Percentiles rank a stretch among this genome's conserved stretches.
Evolutionary conservation across 352 stramenopile genomes (phyloP).

Genomic region (Phytophthora chlamydospora): DNA sequence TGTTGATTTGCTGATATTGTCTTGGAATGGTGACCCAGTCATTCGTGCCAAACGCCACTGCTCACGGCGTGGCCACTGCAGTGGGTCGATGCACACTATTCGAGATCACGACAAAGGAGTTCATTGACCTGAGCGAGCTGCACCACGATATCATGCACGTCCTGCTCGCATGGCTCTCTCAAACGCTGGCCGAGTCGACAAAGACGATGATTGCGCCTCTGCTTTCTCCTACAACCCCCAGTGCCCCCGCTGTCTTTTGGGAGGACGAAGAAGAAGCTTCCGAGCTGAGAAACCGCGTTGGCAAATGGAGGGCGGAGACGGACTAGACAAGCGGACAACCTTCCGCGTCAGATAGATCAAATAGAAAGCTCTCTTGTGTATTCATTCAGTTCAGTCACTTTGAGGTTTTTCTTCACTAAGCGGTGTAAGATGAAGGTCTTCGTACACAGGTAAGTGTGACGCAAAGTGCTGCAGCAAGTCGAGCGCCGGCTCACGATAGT

Average conservation of each 20-base stretch:
- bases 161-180: slow-evolving; percentile 77
- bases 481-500: slow-evolving; percentile 35
- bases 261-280: slow-evolving; percentile 44
- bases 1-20: not conserved
- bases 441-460: slow-evolving; percentile 57
- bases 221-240: slow-evolving; percentile 44
- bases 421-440: slow-evolving; percentile 58
- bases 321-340: slow-evolving; percentile 33
- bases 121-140: slow-evolving; percentile 79
- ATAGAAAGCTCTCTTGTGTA: not conserved
- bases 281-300: slow-evolving; percentile 35
- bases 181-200: slow-evolving; percentile 71
- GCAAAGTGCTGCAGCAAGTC: slow-evolving; percentile 67
- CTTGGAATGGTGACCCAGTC: slow-evolving; percentile 44
- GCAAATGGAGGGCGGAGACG: slow-evolving; percentile 63
- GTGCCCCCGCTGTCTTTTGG: slow-evolving; percentile 31
- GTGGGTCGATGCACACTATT: slow-evolving; percentile 72
- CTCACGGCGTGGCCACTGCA: slow-evolving; percentile 48
- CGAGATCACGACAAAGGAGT: slow-evolving; percentile 75
- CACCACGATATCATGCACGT: slow-evolving; percentile 88
- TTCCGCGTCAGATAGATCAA: not conserved
- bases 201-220: slow-evolving; percentile 70
- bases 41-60: slow-evolving; percentile 63
- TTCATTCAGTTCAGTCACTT: no score
- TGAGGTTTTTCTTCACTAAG: slow-evolving; percentile 22